Evolutionary conservation across 257 asterid genomes (phyloP).

Genomic region (Capsicum pubescens): DNA sequence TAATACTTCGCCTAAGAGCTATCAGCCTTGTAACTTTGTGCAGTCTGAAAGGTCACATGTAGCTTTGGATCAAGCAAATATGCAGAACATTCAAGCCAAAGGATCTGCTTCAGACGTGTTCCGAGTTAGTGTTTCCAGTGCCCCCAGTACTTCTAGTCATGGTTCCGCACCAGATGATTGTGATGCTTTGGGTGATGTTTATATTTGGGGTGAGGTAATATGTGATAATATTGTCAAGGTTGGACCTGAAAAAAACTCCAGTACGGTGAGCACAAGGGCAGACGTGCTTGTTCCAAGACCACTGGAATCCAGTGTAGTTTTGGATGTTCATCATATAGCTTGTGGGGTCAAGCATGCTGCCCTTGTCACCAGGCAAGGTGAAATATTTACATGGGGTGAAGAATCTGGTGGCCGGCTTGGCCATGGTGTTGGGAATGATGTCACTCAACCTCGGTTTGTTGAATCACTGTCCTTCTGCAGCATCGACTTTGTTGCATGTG

Average conservation of each 20-base stretch:
- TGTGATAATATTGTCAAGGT: constrained; percentile 72
- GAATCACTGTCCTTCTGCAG: constrained; percentile 70
- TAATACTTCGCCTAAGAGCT: constrained; percentile 65
- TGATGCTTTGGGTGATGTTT: constrained; percentile 89
- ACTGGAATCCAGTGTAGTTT: constrained; percentile 72
- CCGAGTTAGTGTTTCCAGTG: constrained; percentile 94
- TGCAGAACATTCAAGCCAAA: constrained; percentile 88
- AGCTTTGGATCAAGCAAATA: constrained; percentile 72
- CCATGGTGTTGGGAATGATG: constrained; percentile 81
- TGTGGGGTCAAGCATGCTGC: constrained; percentile 93
- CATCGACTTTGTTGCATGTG: constrained; percentile 84
- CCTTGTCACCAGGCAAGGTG: constrained; percentile 88
- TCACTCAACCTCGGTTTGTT: constrained; percentile 65
- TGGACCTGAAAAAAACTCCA: constrained; percentile 76
- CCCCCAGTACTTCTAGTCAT: constrained; percentile 95
- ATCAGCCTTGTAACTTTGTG: constrained; percentile 49
- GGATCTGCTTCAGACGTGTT: constrained; percentile 84
- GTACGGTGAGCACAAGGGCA: constrained; percentile 65
- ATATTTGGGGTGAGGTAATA: constrained; percentile 94
- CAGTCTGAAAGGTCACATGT: constrained; percentile 74
- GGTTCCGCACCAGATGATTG: constrained; percentile 94
- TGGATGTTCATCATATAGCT: constrained; percentile 84
- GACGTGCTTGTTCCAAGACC: constrained; percentile 86
- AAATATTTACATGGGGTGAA: constrained; percentile 94
- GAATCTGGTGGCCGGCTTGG: constrained; percentile 99